Evolutionary conservation across 2,329 filamentous ascomycete genomes (phyloP).

Genomic region (Lithohypha guttulata): DNA sequence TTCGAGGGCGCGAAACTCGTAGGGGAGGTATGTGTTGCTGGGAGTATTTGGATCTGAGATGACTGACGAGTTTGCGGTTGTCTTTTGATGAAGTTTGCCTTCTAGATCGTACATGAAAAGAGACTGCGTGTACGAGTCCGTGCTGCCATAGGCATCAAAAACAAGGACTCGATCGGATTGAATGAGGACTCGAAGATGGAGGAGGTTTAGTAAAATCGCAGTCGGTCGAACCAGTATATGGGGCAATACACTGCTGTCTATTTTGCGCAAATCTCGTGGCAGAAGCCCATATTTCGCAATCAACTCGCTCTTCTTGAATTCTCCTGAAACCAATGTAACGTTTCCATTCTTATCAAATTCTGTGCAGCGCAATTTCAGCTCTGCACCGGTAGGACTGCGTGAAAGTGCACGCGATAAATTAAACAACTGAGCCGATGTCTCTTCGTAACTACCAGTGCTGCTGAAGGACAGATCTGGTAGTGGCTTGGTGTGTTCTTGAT

Average conservation of each 20-base stretch:
- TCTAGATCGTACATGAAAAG: slow-evolving; percentile 97
- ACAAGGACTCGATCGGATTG: slow-evolving; percentile 89
- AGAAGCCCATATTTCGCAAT: slow-evolving; percentile 76
- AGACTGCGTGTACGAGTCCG: slow-evolving; percentile 88
- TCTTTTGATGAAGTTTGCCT: slow-evolving; percentile 77
- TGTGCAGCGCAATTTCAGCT: slow-evolving; percentile 80
- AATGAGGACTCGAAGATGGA: slow-evolving; percentile 93
- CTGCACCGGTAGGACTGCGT: slow-evolving; percentile 52
- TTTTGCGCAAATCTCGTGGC: slow-evolving; percentile 90
- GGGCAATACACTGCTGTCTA: slow-evolving; percentile 89
- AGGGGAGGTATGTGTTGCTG: slow-evolving; percentile 52
- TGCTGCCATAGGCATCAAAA: slow-evolving; percentile 91
- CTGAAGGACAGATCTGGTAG: slow-evolving; percentile 1
- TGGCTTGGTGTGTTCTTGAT: slow-evolving; percentile 8
- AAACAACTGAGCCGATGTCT: slow-evolving; percentile 50
- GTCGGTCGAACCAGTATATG: slow-evolving; percentile 90
- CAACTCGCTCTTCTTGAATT: slow-evolving; percentile 95
- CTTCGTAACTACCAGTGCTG: slow-evolving; percentile 26
- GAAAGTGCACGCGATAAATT: slow-evolving; percentile 52
- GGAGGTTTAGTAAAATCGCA: slow-evolving; percentile 85
- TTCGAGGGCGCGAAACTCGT: slow-evolving; percentile 93
- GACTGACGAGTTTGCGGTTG: slow-evolving; percentile 8
- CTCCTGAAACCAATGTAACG: slow-evolving; percentile 83
- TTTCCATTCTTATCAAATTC: slow-evolving; percentile 89
- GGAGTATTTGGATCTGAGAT: slow-evolving; percentile 13